These are phyloP conservation scores for Exophiala sideris DNA, from an alignment of 2,329 filamentous ascomycete species.

Conservation along the genomic window DNA sequence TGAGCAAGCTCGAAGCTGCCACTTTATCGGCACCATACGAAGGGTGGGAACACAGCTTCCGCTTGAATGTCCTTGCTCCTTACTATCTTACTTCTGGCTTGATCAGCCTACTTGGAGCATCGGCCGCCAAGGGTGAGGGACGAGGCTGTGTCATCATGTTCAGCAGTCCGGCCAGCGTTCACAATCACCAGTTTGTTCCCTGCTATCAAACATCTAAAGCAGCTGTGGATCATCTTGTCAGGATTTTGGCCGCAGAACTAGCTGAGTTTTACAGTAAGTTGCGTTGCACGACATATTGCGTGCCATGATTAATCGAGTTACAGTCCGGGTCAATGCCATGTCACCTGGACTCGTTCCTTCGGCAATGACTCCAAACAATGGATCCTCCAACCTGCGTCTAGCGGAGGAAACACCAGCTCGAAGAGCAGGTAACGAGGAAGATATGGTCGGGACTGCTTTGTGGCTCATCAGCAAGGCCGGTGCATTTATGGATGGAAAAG, in stretches of 20 bases:
- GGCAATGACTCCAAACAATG: neutral
- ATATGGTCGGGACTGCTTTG: slow-evolving; percentile 42
- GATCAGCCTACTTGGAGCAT: slow-evolving; percentile 19
- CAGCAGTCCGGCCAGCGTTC: slow-evolving; percentile 25
- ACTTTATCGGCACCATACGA: slow-evolving; percentile 17
- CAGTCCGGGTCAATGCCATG: slow-evolving; percentile 1
- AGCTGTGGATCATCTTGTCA: slow-evolving; percentile 3
- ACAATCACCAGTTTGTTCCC: slow-evolving; percentile 25
- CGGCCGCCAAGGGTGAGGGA: slow-evolving; percentile 21
- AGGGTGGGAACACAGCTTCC: slow-evolving; percentile 19
- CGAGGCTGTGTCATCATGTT: slow-evolving; percentile 27
- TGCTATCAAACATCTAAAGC: slow-evolving; percentile 21
- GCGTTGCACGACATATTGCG: too few relatives aligned
- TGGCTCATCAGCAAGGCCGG: slow-evolving; percentile 42
- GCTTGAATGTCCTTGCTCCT: slow-evolving; percentile 21
- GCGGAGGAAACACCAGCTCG: slow-evolving; percentile 29
- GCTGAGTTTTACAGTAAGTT: slow-evolving; percentile 5
- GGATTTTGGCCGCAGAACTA: slow-evolving; percentile 3
- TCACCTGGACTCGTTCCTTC: neutral
- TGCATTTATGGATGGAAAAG: slow-evolving; percentile 35
- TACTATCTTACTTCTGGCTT: slow-evolving; percentile 26
- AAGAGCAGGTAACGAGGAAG: slow-evolving; percentile 37
- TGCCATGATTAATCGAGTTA: neutral
- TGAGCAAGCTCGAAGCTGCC: slow-evolving; percentile 13
- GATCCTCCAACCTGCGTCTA: neutral